Evolutionary conservation across 495 filamentous ascomycete species (phyloP), one percentile per base, ranked within the genome.

Genomic region (Rhizodiscina lignyota): DNA sequence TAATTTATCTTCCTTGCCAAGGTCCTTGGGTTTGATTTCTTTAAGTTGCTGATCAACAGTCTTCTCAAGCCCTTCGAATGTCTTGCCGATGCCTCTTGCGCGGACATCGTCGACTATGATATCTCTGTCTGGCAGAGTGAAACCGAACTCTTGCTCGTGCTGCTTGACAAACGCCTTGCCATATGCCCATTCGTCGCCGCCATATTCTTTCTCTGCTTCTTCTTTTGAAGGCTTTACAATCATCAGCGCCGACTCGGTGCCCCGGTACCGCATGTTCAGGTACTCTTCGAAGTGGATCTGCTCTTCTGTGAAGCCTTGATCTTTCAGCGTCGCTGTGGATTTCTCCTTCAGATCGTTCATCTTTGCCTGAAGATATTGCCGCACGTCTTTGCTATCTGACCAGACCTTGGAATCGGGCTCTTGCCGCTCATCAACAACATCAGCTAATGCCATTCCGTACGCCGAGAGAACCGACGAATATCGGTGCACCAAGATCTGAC

Each of bases 391-490:
- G 18, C 63, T 37, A n/a, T 72, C 68, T 5, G 58, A 56, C 77
- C 81, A 87, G 2, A 82, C 68, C n/a, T 69, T 71, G 3, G 84
- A 89, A 29, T 84, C 83, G 4, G 89, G 89, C 45, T 87, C 83
- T 47, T 94, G 86, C 22, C 73, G 64, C 55, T 97, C 89, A 33
- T 93, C 80, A 10, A 94, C 87, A 0, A 94, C 85, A 50, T 97
- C 87, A 4, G 89, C 89, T 17, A 97, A 55, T 2, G 84, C 84
- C 87, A 97, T 94, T 12, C 89, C 89, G 43, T 94, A 97, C 2
- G 89, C 89, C 0, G 85, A 94, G 0, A 97, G 66, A 2, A 97
- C 84, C 0, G 86, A 94, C 0, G 87, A 94, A 52, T 94, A 94
- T 26, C 79, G 66, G 49, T 94, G 89, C 11, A 97, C 67, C 3